Base-by-base conservation (phyloP, 2,329 filamentous ascomycete genomes). In the Claviceps cyperi region DNA sequence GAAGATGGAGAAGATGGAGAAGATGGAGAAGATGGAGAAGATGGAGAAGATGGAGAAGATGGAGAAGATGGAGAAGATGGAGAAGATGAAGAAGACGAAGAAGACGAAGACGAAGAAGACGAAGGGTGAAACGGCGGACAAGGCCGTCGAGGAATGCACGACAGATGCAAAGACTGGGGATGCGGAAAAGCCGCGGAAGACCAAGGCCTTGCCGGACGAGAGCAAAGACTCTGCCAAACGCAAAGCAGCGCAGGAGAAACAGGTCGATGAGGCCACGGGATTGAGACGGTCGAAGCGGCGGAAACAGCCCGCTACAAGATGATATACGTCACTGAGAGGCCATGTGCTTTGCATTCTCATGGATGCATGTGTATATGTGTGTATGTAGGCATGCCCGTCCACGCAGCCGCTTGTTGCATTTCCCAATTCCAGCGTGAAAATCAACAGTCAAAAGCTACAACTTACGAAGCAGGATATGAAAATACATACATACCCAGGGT, bases 261-360 rank as follows among this genome's bases (percentile, higher is more conserved):
- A 24, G 2, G 43, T 14, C n/a, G 40, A 17, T 4, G 37, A 40
- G 11, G 37, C 24, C 13, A 15, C 35, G 22, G 19, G 19, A 2
- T 24, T 47, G 37, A 39, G 49, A 44, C 38, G 49, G 21, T 50
- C 49, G 22, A 47, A 47, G 32, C 22, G 49, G 15, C 45, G 21
- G 11, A 41, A 41, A 19, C 39, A 21, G 4, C 5, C 11, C 13
- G 17, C 4, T 4, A 14, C 4, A 14, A n/a, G 36, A 38, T n/a
- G 14, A 38, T 38, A 1, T 6, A 15, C 5, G 13, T 38, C 36
- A 15, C 36, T 17, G 1, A 1, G 36, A 38, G 36, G n/a, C 36
- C 5, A 38, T 14, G 36, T 14, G 36, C 36, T 15, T 28, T 9
- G 24, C 24, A 28, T 28, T 28, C 24, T 28, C 24, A 28, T 28